Evolutionary conservation across 441 rosid genomes (phyloP).

Genomic region (Gossypium lobatum): DNA sequence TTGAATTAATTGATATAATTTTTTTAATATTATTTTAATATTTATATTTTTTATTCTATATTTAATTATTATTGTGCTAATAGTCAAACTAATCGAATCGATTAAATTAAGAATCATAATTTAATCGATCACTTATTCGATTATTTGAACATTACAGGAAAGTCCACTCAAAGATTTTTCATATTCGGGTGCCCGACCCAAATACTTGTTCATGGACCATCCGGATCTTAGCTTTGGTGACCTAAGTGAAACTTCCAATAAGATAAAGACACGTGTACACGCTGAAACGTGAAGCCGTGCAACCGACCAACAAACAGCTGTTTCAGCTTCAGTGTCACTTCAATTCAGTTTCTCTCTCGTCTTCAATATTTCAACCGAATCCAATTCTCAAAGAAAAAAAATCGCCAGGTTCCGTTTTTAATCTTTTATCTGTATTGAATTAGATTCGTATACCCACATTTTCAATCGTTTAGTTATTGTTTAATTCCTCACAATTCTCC

Average conservation of each 20-base stretch:
- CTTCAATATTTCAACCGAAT: not conserved
- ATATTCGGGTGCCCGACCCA: not conserved
- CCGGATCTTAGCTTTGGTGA: not conserved
- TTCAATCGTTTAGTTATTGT: not conserved
- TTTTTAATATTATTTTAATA: too few relatives aligned
- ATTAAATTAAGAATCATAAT: too few relatives aligned
- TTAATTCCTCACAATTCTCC: not conserved
- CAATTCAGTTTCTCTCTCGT: not conserved
- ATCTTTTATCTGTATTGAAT: not conserved
- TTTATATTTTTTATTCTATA: too few relatives aligned
- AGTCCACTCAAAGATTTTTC: too few relatives aligned
- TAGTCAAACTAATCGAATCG: too few relatives aligned
- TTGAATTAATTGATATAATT: too few relatives aligned
- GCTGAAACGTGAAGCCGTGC: not conserved
- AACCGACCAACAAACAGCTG: not conserved
- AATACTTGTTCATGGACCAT: not conserved
- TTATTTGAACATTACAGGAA: too few relatives aligned
- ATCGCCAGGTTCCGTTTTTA: not conserved
- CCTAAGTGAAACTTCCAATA: not conserved
- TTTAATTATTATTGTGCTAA: too few relatives aligned
- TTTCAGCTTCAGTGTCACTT: not conserved
- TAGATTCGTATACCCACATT: not conserved
- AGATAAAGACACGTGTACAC: not conserved
- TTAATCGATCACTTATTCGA: too few relatives aligned
- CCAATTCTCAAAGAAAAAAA: not conserved